A percentile compares a stretch with the other conserved stretches of the same genome.
phyloP scores from a whole-genome alignment of 495 filamentous ascomycete genomes.

The Penicillium antarcticum region DNA sequence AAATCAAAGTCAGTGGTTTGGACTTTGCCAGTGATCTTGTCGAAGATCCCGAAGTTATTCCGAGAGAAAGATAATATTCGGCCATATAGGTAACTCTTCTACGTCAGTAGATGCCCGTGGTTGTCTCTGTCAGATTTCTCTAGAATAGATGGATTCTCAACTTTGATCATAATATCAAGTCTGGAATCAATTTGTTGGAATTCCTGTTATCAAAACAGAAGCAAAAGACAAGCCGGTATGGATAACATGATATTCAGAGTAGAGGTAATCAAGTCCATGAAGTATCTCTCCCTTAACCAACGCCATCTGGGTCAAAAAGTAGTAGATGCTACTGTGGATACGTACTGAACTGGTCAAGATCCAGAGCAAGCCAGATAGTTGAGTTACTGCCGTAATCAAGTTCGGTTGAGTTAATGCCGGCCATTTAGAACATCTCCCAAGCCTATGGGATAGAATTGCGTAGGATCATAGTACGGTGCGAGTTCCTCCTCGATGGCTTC shows the following conservation, averaged over 20 bases:
- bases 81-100: slow-evolving; percentile 14
- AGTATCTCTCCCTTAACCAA: slow-evolving; percentile 37
- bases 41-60: slow-evolving; percentile 11
- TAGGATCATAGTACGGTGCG: slow-evolving; percentile 29
- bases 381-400: slow-evolving; percentile 35
- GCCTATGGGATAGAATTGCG: slow-evolving; percentile 32
- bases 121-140: slow-evolving; percentile 18
- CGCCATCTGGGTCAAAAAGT: slow-evolving; percentile 16
- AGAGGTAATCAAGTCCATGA: slow-evolving; percentile 80
- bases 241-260: slow-evolving; percentile 83
- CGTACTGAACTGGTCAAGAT: slow-evolving; percentile 28
- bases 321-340: slow-evolving; percentile 2
- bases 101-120: slow-evolving; percentile 14
- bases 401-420: slow-evolving; percentile 35
- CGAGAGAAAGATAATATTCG: slow-evolving; percentile 17
- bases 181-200: not conserved
- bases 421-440: slow-evolving; percentile 31
- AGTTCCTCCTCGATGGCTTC: slow-evolving; percentile 36
- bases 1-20: slow-evolving; percentile 21
- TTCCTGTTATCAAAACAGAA: not conserved
- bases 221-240: slow-evolving; percentile 67
- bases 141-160: slow-evolving; percentile 19
- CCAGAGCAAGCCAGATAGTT: slow-evolving; percentile 38
- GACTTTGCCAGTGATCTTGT: slow-evolving; percentile 9
- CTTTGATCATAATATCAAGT: slow-evolving; percentile 15